phyloP scores from a whole-genome alignment of 495 filamentous ascomycete species.

The Chaetomium tenue region DNA sequence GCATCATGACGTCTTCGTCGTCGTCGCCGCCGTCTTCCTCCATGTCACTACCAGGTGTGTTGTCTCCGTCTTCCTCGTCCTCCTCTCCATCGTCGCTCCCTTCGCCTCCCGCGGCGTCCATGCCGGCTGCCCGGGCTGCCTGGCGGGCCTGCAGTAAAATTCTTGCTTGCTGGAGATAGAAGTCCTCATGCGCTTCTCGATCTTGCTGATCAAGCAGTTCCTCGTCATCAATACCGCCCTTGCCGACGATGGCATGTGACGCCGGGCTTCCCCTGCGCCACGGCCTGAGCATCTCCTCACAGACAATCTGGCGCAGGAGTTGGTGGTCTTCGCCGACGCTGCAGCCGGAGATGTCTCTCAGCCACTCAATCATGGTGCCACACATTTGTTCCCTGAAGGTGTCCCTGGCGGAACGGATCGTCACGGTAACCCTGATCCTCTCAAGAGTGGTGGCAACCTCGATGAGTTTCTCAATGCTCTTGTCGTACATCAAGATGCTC shows the following conservation, averaged over 20 bases:
- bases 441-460: slow-evolving; percentile 79
- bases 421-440: slow-evolving; percentile 92
- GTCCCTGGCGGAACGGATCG: slow-evolving; percentile 87
- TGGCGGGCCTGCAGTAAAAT: slow-evolving; percentile 39
- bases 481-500: slow-evolving; percentile 73
- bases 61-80: slow-evolving; percentile 44
- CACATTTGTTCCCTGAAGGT: slow-evolving; percentile 98
- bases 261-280: slow-evolving; percentile 86
- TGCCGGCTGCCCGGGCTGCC: slow-evolving; percentile 53
- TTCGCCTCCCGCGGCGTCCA: slow-evolving; percentile 65
- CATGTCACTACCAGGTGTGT: slow-evolving; percentile 42
- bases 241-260: slow-evolving; percentile 78
- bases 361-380: slow-evolving; percentile 95
- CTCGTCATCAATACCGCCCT: slow-evolving; percentile 88
- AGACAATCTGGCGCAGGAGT: slow-evolving; percentile 75
- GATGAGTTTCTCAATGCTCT: slow-evolving; percentile 68
- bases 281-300: slow-evolving; percentile 81
- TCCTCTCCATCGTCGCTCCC: slow-evolving; percentile 67
- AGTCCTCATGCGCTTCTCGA: slow-evolving; percentile 28
- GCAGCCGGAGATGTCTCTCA: slow-evolving; percentile 87
- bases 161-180: slow-evolving; percentile 34
- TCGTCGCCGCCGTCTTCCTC: slow-evolving; percentile 50
- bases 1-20: slow-evolving; percentile 54
- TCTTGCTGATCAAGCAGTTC: slow-evolving; percentile 48
- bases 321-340: slow-evolving; percentile 76